These are phyloP conservation scores for Erysimum cheiri DNA, from an alignment of 441 rosid species.

Conservation along the genomic window DNA sequence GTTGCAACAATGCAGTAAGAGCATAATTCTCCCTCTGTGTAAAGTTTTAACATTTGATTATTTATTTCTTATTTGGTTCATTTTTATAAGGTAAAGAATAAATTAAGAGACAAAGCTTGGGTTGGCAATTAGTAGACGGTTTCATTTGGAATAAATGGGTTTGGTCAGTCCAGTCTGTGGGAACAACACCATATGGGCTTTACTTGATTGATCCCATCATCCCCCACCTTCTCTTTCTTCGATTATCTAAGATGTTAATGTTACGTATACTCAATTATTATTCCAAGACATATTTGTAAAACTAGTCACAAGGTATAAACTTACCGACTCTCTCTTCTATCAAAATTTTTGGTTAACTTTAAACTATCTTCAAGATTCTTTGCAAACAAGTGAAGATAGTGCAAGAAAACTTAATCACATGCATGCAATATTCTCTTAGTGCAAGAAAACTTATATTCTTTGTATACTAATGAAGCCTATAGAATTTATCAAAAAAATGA, in stretches of 20 bases:
- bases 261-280: slow-evolving; percentile 11
- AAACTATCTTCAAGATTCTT: no score
- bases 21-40: neutral
- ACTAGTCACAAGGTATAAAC: neutral
- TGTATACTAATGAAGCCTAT: no score
- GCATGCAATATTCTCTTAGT: no score
- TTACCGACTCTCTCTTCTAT: no score
- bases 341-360: no score
- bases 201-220: slow-evolving; percentile 37
- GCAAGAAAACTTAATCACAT: no score
- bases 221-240: slow-evolving; percentile 33
- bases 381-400: no score
- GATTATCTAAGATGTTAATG: neutral
- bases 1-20: no score
- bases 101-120: slow-evolving; percentile 39
- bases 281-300: neutral
- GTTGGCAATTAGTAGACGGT: slow-evolving; percentile 39
- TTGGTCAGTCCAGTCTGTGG: slow-evolving; percentile 41
- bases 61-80: slow-evolving; percentile 1
- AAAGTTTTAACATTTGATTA: neutral
- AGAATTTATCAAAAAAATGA: no score
- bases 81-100: neutral
- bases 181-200: slow-evolving; percentile 44
- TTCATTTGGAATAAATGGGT: slow-evolving; percentile 33
- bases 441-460: no score